Conservation (phyloP, 2,329 filamentous ascomycete species). For the Alternaria novae-zelandiae region DNA sequence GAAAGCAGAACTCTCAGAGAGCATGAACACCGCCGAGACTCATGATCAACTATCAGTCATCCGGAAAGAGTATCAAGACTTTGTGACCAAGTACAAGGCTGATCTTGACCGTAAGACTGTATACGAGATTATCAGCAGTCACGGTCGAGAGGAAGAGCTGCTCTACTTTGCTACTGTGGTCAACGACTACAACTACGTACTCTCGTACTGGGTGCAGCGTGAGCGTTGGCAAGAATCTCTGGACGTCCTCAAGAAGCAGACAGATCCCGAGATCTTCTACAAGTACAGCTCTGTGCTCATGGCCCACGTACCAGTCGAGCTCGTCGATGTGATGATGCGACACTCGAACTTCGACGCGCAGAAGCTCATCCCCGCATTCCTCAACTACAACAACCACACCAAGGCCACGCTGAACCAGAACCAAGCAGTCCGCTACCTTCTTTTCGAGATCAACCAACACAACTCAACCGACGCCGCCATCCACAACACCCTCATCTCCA, state of each 20-base stretch:
- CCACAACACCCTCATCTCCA: slow-evolving; percentile 95
- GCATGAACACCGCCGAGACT: slow-evolving; percentile 72
- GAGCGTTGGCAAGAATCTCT: slow-evolving; percentile 91
- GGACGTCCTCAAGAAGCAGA: slow-evolving; percentile 89
- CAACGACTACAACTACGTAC: slow-evolving; percentile 91
- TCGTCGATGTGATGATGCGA: slow-evolving; percentile 95
- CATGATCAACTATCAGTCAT: slow-evolving; percentile 73
- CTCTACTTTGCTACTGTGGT: slow-evolving; percentile 88
- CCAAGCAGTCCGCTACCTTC: slow-evolving; percentile 91
- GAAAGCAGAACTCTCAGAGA: slow-evolving; percentile 79
- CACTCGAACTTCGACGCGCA: slow-evolving; percentile 84
- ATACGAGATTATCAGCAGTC: slow-evolving; percentile 95
- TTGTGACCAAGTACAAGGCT: slow-evolving; percentile 80
- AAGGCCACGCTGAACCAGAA: slow-evolving; percentile 72
- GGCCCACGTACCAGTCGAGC: slow-evolving; percentile 80
- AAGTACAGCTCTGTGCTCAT: slow-evolving; percentile 97
- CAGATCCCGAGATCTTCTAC: slow-evolving; percentile 91
- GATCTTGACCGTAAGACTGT: slow-evolving; percentile 91
- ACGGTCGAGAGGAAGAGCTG: slow-evolving; percentile 91
- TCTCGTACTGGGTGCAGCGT: slow-evolving; percentile 96
- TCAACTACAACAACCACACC: slow-evolving; percentile 88
- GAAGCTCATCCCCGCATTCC: slow-evolving; percentile 87
- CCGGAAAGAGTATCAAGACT: slow-evolving; percentile 83
- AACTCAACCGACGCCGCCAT: slow-evolving; percentile 82
- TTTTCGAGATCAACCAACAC: slow-evolving; percentile 89